Evolutionary conservation across 179 eudicot genomes (phyloP).

Genomic region (Beta lomatogona): DNA sequence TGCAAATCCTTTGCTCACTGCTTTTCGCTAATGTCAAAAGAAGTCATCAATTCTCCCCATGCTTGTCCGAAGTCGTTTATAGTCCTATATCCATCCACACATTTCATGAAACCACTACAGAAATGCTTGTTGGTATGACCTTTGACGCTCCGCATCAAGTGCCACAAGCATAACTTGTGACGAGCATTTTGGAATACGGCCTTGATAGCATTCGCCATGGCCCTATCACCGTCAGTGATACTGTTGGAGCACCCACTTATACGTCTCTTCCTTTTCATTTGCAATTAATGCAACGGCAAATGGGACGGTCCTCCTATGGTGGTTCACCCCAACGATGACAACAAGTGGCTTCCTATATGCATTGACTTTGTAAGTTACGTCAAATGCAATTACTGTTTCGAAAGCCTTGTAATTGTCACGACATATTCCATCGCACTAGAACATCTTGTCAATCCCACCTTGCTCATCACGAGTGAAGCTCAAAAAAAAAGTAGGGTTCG

Average conservation of each 20-base stretch:
- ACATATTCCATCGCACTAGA: not conserved
- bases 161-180: not conserved
- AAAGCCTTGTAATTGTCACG: not conserved
- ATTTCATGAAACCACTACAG: not conserved
- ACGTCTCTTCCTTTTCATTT: not conserved
- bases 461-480: too few relatives aligned
- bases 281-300: not conserved
- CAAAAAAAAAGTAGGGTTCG: too few relatives aligned
- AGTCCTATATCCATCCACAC: not conserved
- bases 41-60: not conserved
- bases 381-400: constrained; percentile 13
- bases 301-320: not conserved
- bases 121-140: not conserved
- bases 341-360: constrained; percentile 11
- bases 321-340: not conserved
- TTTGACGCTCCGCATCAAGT: not conserved
- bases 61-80: not conserved
- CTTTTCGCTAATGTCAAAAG: not conserved
- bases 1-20: not conserved
- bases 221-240: constrained; percentile 4
- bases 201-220: not conserved
- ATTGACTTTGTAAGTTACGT: constrained; percentile 12
- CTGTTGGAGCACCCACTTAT: not conserved
- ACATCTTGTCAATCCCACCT: too few relatives aligned
- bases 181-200: not conserved